A percentile compares a stretch with the other conserved stretches of the same genome.
Conservation (phyloP, 2,329 filamentous ascomycete genomes). For the Periconia macrospinosa region DNA sequence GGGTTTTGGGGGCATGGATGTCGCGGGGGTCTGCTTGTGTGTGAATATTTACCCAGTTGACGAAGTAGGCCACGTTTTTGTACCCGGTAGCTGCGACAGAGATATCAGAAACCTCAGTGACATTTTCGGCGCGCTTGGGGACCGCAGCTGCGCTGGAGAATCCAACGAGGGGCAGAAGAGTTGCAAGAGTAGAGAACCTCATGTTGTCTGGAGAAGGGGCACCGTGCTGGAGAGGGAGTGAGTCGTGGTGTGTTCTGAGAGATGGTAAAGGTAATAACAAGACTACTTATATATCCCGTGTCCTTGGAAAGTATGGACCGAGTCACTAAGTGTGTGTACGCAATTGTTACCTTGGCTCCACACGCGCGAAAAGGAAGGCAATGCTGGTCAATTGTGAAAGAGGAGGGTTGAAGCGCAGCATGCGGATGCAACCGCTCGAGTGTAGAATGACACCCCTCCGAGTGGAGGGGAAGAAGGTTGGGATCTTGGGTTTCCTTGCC, state of each 20-base stretch:
- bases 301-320: neutral
- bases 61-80: slow-evolving; percentile 43
- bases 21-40: neutral
- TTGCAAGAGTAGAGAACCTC: slow-evolving; percentile 22
- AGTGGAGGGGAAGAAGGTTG: slow-evolving; percentile 1
- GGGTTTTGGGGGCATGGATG: neutral
- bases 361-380: neutral
- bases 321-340: slow-evolving; percentile 2
- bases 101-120: slow-evolving; percentile 2
- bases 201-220: slow-evolving; percentile 17
- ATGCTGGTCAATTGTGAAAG: slow-evolving; percentile 2
- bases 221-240: slow-evolving; percentile 1
- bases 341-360: slow-evolving; percentile 6
- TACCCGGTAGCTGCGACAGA: slow-evolving; percentile 25
- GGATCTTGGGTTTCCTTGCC: neutral
- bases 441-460: slow-evolving; percentile 14
- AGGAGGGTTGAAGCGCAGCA: slow-evolving; percentile 14
- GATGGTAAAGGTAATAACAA: slow-evolving; percentile 11
- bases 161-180: slow-evolving; percentile 21
- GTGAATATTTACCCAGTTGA: slow-evolving; percentile 38
- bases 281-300: slow-evolving; percentile 22
- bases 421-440: slow-evolving; percentile 31
- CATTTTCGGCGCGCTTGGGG: slow-evolving; percentile 15
- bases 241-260: slow-evolving; percentile 5
- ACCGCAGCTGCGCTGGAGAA: slow-evolving; percentile 25